Percentiles rank a stretch among this genome's conserved stretches.
Evolutionary conservation across 306 rosid genomes (phyloP).

Genomic region (barrel medic (Medicago truncatula)): MtrunA17r5.0-ANR NC_053044.1:35589501-35590000

Average conservation of each 20-base stretch:
- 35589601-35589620: no score
- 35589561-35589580: background rate
- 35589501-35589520: slow-evolving; percentile 45
- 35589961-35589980: slow-evolving; percentile 64
- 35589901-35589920: slow-evolving; percentile 32
- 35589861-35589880: slow-evolving; percentile 77
- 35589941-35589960: background rate
- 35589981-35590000: slow-evolving; percentile 97
- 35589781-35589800: slow-evolving; percentile 87
- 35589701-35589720: slow-evolving; percentile 62
- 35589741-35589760: slow-evolving; percentile 86
- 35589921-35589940: background rate
- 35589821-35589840: slow-evolving; percentile 69
- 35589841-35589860: slow-evolving; percentile 93
- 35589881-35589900: slow-evolving; percentile 72
- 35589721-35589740: slow-evolving; percentile 84
- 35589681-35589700: slow-evolving; percentile 55
- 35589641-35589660: background rate
- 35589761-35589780: slow-evolving; percentile 97
- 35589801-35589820: slow-evolving; percentile 70
- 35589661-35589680: slow-evolving; percentile 3
- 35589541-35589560: background rate
- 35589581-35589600: no score
- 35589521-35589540: slow-evolving; percentile 29
- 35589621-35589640: background rate